These are phyloP conservation scores for Saccharomyces hybrid DNA, from an alignment of 1,139 yeast genomes.

Conservation along the genomic window DNA sequence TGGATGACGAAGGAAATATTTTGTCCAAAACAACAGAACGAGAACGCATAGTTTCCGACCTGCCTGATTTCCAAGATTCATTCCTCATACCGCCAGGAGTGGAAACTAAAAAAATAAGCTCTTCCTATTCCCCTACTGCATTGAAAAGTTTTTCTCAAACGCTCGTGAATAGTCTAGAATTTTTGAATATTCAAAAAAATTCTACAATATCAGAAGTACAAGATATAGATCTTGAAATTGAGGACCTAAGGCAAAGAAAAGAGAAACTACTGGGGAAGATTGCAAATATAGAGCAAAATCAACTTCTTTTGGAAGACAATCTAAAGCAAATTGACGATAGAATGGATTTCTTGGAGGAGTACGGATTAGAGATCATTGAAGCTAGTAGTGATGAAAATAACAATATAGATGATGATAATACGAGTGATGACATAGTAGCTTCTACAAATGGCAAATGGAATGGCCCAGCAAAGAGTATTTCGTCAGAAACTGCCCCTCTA, in stretches of 20 bases:
- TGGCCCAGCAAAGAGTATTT: constrained; percentile 4
- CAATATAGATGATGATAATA: constrained; percentile 4
- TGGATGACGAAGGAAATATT: neutral
- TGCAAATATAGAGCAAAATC: constrained; percentile 52
- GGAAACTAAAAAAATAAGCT: neutral
- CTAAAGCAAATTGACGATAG: constrained; percentile 39
- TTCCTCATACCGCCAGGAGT: constrained; percentile 5
- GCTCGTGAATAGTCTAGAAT: constrained; percentile 43
- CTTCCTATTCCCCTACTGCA: constrained; percentile 35
- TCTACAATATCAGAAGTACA: constrained; percentile 54
- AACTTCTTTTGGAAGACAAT: constrained; percentile 44
- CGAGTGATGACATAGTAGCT: constrained; percentile 1
- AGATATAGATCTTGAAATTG: constrained; percentile 53
- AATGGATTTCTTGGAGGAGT: constrained; percentile 33
- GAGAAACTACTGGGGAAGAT: constrained; percentile 49
- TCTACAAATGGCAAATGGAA: constrained; percentile 1
- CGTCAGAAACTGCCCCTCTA: neutral
- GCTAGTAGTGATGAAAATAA: constrained; percentile 18
- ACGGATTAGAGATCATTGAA: constrained; percentile 26
- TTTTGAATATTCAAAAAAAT: constrained; percentile 55
- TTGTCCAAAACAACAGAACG: constrained; percentile 14
- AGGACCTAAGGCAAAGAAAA: constrained; percentile 43
- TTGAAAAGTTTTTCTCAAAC: constrained; percentile 36
- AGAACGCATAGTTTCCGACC: constrained; percentile 10
- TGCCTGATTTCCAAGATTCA: constrained; percentile 4